phyloP scores from a whole-genome alignment of 225 moss, liverwort and hornwort species.

The Physcomitrium patens region DNA sequence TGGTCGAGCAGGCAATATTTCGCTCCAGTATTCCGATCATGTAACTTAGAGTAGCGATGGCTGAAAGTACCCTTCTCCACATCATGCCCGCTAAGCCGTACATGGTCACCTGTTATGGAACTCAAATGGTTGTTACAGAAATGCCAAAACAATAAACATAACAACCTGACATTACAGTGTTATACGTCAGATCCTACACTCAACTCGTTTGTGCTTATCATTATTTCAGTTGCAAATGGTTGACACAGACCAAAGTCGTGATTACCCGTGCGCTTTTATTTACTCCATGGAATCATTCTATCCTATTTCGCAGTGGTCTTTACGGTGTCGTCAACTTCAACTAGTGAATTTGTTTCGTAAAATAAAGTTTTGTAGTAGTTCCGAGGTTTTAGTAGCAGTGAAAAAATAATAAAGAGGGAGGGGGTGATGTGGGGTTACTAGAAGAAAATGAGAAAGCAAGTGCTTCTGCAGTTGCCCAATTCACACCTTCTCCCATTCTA shows the following conservation, averaged over 20 bases:
- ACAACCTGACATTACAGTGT: background rate
- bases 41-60: conserved; percentile 90
- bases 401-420: background rate
- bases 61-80: conserved; percentile 98
- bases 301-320: background rate
- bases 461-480: conserved; percentile 93
- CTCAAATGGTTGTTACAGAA: conserved; percentile 12
- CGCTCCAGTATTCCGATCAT: conserved; percentile 86
- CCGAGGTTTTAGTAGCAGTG: background rate
- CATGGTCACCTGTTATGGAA: conserved; percentile 73
- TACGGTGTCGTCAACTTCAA: background rate
- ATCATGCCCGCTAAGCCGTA: conserved; percentile 96
- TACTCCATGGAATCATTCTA: background rate
- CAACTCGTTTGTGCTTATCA: background rate
- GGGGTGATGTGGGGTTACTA: no score
- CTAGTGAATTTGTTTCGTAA: background rate
- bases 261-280: background rate
- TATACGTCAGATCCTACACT: conserved; percentile 1
- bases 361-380: background rate
- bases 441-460: conserved; percentile 59
- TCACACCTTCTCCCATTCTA: conserved; percentile 78
- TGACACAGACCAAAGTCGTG: no score
- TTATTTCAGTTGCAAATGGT: background rate
- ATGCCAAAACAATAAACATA: conserved; percentile 1
- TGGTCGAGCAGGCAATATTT: conserved; percentile 83